These are phyloP conservation scores for Dictyostelium discoideum DNA, from an alignment of 78 protist genomes.

Conservation along the genomic window DNA sequence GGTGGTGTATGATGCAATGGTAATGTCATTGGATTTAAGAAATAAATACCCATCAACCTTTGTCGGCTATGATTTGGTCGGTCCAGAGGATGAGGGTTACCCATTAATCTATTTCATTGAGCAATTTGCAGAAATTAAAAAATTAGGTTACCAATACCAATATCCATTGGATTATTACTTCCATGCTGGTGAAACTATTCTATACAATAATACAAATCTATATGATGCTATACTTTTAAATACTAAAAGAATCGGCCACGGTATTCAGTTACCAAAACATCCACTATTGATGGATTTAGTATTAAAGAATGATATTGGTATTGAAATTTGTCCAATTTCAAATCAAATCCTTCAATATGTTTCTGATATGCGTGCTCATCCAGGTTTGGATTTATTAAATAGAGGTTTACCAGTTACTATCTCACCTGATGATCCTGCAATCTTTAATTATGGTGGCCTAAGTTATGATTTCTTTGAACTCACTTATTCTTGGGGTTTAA, in stretches of 20 bases:
- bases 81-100: conserved; percentile 87
- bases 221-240: conserved; percentile 84
- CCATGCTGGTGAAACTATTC: conserved; percentile 86
- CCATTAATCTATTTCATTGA: conserved; percentile 75
- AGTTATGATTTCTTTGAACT: conserved; percentile 70
- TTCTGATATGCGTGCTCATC: conserved; percentile 75
- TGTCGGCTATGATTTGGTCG: conserved; percentile 86
- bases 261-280: conserved; percentile 59
- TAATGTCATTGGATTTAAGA: not conserved
- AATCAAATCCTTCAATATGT: conserved; percentile 85
- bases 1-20: conserved; percentile 13
- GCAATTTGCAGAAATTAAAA: conserved; percentile 21
- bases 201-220: conserved; percentile 81
- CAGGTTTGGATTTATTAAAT: conserved; percentile 47
- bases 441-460: conserved; percentile 43
- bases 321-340: conserved; percentile 88
- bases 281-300: conserved; percentile 55
- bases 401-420: conserved; percentile 75
- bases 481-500: conserved; percentile 29
- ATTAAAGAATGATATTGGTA: conserved; percentile 31
- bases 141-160: not conserved
- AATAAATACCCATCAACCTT: conserved; percentile 55
- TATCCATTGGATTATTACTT: conserved; percentile 67
- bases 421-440: conserved; percentile 77
- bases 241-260: conserved; percentile 89